Evolutionary conservation across 2,329 filamentous ascomycete genomes (phyloP).

Genomic region (Beauveria pseudobassiana): DNA sequence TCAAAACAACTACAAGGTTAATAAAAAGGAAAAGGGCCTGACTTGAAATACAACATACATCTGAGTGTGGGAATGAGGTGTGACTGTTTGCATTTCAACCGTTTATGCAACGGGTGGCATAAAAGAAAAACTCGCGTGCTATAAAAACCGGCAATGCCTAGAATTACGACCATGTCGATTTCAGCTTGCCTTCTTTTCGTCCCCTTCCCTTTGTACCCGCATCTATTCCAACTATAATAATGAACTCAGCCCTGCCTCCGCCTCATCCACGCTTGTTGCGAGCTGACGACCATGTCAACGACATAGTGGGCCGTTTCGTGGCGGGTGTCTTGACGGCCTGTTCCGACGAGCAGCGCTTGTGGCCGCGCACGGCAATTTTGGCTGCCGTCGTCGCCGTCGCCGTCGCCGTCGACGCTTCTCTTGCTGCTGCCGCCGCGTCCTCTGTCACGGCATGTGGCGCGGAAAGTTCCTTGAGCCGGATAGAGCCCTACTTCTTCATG

Average conservation of each 20-base stretch:
- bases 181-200: too few species aligned
- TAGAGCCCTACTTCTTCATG: conserved; percentile 47
- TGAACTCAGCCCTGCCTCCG: background rate
- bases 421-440: background rate
- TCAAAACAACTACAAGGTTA: too few species aligned
- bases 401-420: background rate
- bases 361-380: background rate
- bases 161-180: too few species aligned
- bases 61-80: too few species aligned
- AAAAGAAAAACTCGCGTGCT: too few species aligned
- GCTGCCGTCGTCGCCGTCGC: background rate
- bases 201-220: too few species aligned
- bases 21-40: too few species aligned
- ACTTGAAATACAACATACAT: too few species aligned
- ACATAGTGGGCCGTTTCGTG: background rate
- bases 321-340: background rate
- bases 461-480: conserved; percentile 2
- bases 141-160: too few species aligned
- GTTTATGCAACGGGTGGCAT: too few species aligned
- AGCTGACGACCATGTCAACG: background rate
- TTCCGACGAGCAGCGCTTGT: background rate
- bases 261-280: background rate
- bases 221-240: background rate
- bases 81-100: too few species aligned
- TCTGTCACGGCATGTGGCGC: background rate